Conservation (phyloP, 2,329 filamentous ascomycete genomes). For the Sphaerulina musiva region DNA sequence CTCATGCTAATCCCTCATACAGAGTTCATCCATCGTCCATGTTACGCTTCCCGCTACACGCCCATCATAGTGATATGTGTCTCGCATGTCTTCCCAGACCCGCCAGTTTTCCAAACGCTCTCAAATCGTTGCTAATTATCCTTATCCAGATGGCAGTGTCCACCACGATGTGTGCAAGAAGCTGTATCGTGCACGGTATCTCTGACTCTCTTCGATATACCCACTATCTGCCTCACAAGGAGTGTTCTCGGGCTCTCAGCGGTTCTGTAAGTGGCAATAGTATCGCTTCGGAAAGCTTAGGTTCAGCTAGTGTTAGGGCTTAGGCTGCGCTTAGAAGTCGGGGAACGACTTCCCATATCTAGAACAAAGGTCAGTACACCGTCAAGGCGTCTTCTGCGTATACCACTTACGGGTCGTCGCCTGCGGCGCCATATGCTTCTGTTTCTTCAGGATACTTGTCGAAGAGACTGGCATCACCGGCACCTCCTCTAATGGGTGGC, state of each 20-base stretch:
- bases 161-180: neutral
- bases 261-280: slow-evolving; percentile 4
- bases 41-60: neutral
- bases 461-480: slow-evolving; percentile 93
- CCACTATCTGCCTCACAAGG: slow-evolving; percentile 1
- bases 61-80: neutral
- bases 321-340: slow-evolving; percentile 53
- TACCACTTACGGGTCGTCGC: slow-evolving; percentile 73
- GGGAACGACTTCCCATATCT: slow-evolving; percentile 69
- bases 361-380: slow-evolving; percentile 18
- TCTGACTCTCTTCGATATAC: slow-evolving; percentile 1
- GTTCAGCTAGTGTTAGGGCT: neutral
- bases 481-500: slow-evolving; percentile 85
- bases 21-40: neutral
- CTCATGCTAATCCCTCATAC: slow-evolving; percentile 1
- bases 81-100: neutral
- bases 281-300: slow-evolving; percentile 5
- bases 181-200: slow-evolving; percentile 2
- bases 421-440: slow-evolving; percentile 75
- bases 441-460: slow-evolving; percentile 97
- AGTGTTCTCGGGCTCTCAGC: neutral
- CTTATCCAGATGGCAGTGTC: neutral
- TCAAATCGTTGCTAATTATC: slow-evolving; percentile 5
- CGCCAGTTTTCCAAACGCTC: slow-evolving; percentile 2
- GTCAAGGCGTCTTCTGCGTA: neutral